Conservation (phyloP, 1,284 basidiomycete genomes). For the Marasmius sp. region DNA sequence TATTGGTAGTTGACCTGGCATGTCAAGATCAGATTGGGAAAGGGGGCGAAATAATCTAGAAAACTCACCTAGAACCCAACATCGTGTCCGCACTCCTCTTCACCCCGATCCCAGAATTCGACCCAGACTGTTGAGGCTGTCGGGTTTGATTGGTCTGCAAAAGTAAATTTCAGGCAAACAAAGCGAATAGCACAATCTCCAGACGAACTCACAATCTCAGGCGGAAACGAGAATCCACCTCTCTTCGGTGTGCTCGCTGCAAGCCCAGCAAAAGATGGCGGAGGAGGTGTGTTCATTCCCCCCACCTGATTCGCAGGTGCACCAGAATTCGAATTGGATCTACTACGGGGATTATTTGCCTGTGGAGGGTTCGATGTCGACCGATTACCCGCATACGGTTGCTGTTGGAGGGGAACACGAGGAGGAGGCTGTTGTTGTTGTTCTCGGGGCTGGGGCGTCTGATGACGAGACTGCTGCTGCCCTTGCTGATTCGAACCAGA, state of each 20-base stretch:
- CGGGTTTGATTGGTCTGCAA: not conserved
- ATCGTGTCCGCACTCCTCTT: slow-evolving; percentile 13
- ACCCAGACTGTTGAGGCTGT: not conserved
- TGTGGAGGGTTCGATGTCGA: not conserved
- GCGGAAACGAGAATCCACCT: slow-evolving; percentile 12
- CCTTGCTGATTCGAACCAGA: not conserved
- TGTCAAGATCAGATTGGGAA: not conserved
- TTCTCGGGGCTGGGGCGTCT: not conserved
- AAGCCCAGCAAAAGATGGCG: not conserved
- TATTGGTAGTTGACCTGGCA: slow-evolving; percentile 1
- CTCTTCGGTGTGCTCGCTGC: not conserved
- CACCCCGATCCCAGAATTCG: slow-evolving; percentile 2
- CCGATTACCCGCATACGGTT: not conserved
- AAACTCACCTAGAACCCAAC: not conserved
- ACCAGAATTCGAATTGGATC: not conserved
- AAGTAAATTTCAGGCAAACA: not conserved
- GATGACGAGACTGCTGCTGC: not conserved
- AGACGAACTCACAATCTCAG: slow-evolving; percentile 7
- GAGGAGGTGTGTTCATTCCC: not conserved
- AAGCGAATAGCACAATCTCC: not conserved
- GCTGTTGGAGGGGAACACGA: not conserved
- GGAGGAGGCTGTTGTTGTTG: not conserved
- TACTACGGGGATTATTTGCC: not conserved
- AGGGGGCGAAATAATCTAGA: not conserved
- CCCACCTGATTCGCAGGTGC: not conserved